These are phyloP conservation scores for Aspergillus panamensis DNA, from an alignment of 495 filamentous ascomycete species.

Conservation along the genomic window DNA sequence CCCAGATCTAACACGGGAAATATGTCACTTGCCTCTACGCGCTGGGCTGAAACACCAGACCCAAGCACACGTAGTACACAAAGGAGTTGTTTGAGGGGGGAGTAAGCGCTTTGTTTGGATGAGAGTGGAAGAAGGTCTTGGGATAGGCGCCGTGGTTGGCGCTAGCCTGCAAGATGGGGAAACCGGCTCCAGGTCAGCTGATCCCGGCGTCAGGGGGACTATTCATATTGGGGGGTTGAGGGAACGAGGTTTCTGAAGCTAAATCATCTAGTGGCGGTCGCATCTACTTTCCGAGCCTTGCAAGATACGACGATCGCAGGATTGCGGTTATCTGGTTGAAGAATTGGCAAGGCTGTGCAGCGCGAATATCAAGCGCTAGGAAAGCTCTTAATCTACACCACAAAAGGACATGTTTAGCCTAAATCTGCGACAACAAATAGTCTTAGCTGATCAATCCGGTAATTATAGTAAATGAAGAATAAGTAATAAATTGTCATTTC, in stretches of 20 bases:
- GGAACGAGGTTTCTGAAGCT: not conserved
- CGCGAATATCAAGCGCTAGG: not conserved
- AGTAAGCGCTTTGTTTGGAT: slow-evolving; percentile 27
- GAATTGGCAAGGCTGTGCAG: slow-evolving; percentile 5
- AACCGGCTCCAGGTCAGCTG: slow-evolving; percentile 22
- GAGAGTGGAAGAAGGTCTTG: slow-evolving; percentile 17
- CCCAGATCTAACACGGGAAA: slow-evolving; percentile 28
- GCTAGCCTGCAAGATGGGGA: slow-evolving; percentile 27
- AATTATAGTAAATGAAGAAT: slow-evolving; percentile 1
- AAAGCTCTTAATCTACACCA: not conserved
- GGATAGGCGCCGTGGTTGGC: slow-evolving; percentile 39
- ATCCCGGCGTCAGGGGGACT: slow-evolving; percentile 5
- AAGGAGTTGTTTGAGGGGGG: not conserved
- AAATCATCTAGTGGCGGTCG: not conserved
- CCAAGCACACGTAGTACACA: slow-evolving; percentile 15
- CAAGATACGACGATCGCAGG: not conserved
- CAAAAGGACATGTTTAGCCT: not conserved
- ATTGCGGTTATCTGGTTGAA: not conserved
- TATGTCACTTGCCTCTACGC: slow-evolving; percentile 29
- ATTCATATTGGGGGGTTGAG: too few relatives aligned
- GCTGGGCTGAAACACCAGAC: slow-evolving; percentile 38
- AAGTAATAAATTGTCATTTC: slow-evolving; percentile 29
- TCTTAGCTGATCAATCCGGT: not conserved
- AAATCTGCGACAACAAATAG: not conserved
- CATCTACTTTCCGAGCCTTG: slow-evolving; percentile 6